phyloP scores from a whole-genome alignment of 192 early-diverging fungal species.

The Coemansia sp. region DNA sequence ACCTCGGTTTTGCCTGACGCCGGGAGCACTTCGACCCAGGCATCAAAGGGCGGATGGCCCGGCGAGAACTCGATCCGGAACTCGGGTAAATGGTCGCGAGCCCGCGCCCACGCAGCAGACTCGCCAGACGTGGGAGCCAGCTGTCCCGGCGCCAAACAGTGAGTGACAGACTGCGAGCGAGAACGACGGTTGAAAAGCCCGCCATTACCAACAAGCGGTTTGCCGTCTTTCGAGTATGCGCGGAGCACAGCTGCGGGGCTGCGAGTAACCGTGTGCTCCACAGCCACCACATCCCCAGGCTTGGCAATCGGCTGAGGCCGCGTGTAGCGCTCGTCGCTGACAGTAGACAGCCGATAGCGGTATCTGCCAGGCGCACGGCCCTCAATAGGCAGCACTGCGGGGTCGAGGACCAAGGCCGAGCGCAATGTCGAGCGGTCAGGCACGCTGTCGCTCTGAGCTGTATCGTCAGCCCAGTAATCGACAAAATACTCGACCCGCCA shows the following conservation, averaged over 20 bases:
- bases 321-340: conserved; percentile 53
- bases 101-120: conserved; percentile 45
- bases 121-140: conserved; percentile 24
- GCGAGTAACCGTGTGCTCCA: conserved; percentile 35
- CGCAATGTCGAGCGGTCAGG: conserved; percentile 38
- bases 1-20: conserved; percentile 48
- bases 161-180: conserved; percentile 20
- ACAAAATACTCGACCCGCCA: conserved; percentile 53
- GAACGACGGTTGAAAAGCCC: conserved; percentile 7
- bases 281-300: conserved; percentile 13
- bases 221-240: conserved; percentile 46
- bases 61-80: conserved; percentile 47
- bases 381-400: conserved; percentile 4
- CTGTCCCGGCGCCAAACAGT: conserved; percentile 53
- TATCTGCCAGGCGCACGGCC: conserved; percentile 46
- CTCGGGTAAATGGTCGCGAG: conserved; percentile 41
- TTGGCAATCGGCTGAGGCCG: conserved; percentile 29
- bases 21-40: conserved; percentile 56
- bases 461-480: conserved; percentile 36
- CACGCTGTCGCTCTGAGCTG: conserved; percentile 23
- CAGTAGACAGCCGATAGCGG: conserved; percentile 40
- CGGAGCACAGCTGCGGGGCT: conserved; percentile 45
- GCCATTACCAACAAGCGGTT: conserved; percentile 12
- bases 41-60: conserved; percentile 39
- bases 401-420: conserved; percentile 33